These are phyloP conservation scores for Saccharomycopsis olivae DNA, from an alignment of 805 yeast species.

Conservation along the genomic window DNA sequence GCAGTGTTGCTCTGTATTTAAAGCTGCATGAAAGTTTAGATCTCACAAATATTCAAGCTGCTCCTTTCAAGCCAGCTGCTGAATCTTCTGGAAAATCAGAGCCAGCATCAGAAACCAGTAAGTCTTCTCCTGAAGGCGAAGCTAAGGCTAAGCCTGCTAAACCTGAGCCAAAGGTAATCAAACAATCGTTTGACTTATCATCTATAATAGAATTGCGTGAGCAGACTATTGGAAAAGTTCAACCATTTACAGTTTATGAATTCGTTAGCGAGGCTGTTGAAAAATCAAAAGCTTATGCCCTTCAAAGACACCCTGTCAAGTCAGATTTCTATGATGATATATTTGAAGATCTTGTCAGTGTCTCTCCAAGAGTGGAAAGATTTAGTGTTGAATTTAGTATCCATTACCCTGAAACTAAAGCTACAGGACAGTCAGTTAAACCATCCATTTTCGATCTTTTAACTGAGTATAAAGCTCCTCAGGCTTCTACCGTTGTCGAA, in stretches of 20 bases:
- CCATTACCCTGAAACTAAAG: slow-evolving; percentile 20
- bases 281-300: slow-evolving; percentile 35
- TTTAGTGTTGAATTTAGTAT: slow-evolving; percentile 29
- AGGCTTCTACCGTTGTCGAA: slow-evolving; percentile 20
- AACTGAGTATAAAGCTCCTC: slow-evolving; percentile 18
- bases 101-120: slow-evolving; percentile 23
- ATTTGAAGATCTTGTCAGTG: slow-evolving; percentile 48
- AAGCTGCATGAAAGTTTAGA: slow-evolving; percentile 54
- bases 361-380: slow-evolving; percentile 32
- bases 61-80: slow-evolving; percentile 21
- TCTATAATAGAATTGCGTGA: slow-evolving; percentile 22
- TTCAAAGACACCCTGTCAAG: slow-evolving; percentile 26
- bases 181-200: slow-evolving; percentile 25
- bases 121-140: slow-evolving; percentile 18
- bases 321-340: slow-evolving; percentile 47
- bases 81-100: slow-evolving; percentile 19
- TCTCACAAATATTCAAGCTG: slow-evolving; percentile 51
- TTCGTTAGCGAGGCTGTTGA: slow-evolving; percentile 35
- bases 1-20: slow-evolving; percentile 44
- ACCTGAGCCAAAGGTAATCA: slow-evolving; percentile 27
- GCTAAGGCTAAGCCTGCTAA: slow-evolving; percentile 20
- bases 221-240: slow-evolving; percentile 22
- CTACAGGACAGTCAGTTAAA: slow-evolving; percentile 16
- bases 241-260: slow-evolving; percentile 23
- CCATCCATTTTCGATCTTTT: slow-evolving; percentile 24